phyloP scores from a whole-genome alignment of 768 basidiomycete species.

The Calocybe indica region DNA sequence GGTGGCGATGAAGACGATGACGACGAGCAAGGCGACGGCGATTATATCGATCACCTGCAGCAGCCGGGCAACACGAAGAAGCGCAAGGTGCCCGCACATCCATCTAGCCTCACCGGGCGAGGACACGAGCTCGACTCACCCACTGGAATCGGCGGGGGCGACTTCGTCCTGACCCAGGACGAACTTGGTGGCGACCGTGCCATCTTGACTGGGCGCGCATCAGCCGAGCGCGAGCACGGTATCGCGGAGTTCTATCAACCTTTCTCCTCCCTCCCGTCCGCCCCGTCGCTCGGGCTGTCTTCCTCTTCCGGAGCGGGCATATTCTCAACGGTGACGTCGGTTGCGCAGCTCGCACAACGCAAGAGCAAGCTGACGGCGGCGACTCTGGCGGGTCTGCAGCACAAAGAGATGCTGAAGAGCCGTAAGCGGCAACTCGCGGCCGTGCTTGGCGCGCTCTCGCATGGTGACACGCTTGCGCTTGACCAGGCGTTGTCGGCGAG shows the following conservation, averaged over 20 bases:
- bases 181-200: slow-evolving; percentile 18
- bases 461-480: slow-evolving; percentile 65
- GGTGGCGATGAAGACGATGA: slow-evolving; percentile 23
- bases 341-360: slow-evolving; percentile 5
- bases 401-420: slow-evolving; percentile 66
- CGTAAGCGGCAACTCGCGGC: slow-evolving; percentile 68
- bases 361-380: slow-evolving; percentile 44
- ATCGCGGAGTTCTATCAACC: slow-evolving; percentile 12
- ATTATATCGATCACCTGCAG: slow-evolving; percentile 62
- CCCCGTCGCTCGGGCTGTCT: neutral
- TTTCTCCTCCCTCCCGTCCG: slow-evolving; percentile 6
- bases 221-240: slow-evolving; percentile 8
- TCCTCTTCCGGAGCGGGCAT: neutral
- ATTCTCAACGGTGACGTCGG: too few species aligned
- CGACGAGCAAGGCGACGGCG: slow-evolving; percentile 52
- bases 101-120: slow-evolving; percentile 40
- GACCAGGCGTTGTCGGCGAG: slow-evolving; percentile 70
- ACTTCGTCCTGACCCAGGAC: slow-evolving; percentile 14
- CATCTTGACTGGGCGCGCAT: slow-evolving; percentile 14
- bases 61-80: slow-evolving; percentile 87
- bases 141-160: too few species aligned
- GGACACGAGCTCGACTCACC: slow-evolving; percentile 29
- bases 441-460: slow-evolving; percentile 61
- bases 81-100: slow-evolving; percentile 76
- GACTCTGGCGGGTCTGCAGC: slow-evolving; percentile 64